Percentiles rank a stretch among this genome's conserved stretches.
Evolutionary conservation across 306 rosid species (phyloP).

Genomic region (Rubus idaeus): DNA sequence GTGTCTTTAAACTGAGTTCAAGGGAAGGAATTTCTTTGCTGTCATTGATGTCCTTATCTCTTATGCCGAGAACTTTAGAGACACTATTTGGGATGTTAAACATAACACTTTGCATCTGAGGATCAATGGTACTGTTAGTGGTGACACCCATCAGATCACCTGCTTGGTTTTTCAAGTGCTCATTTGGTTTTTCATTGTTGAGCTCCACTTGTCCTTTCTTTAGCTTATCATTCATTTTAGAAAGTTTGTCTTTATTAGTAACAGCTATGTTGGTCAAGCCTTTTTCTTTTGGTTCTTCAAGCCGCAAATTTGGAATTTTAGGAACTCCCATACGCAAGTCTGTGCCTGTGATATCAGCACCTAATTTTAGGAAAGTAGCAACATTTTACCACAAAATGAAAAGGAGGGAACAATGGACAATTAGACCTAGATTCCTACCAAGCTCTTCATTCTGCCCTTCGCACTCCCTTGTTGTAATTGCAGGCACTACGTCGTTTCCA

Average conservation of each 20-base stretch:
- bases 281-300: conserved; percentile 15
- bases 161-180: conserved; percentile 16
- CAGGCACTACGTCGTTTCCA: conserved; percentile 38
- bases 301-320: conserved; percentile 14
- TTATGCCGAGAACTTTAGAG: conserved; percentile 5
- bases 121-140: conserved; percentile 33
- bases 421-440: conserved; percentile 24
- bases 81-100: conserved; percentile 26
- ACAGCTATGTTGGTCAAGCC: conserved; percentile 11
- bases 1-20: conserved; percentile 50
- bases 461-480: conserved; percentile 37
- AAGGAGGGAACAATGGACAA: not conserved
- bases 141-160: conserved; percentile 20
- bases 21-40: conserved; percentile 46
- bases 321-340: conserved; percentile 48
- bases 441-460: conserved; percentile 36
- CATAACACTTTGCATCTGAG: conserved; percentile 44
- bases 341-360: conserved; percentile 46
- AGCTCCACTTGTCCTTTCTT: conserved; percentile 34
- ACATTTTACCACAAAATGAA: conserved; percentile 5
- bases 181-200: conserved; percentile 31
- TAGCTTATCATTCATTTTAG: conserved; percentile 31
- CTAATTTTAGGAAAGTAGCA: conserved; percentile 24
- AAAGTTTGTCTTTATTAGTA: not conserved
- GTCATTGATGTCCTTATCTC: conserved; percentile 13